Conservation (phyloP, 345 rosid species). For the Eucalyptus albens region DNA sequence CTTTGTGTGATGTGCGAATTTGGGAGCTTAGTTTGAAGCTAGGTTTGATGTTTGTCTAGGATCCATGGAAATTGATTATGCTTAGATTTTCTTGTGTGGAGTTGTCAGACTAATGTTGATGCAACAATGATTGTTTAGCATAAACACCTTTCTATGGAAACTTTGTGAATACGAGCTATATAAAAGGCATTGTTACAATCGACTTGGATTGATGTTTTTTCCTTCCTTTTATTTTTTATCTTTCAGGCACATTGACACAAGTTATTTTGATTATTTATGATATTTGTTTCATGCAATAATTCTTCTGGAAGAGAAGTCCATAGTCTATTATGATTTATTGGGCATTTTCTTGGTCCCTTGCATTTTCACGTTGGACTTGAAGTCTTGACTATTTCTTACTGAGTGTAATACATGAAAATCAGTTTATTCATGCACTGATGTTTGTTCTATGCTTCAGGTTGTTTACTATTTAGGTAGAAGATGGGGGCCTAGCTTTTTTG, state of each 20-base stretch:
- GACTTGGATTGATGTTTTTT: neutral
- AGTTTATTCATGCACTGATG: neutral
- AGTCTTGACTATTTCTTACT: neutral
- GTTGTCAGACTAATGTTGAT: neutral
- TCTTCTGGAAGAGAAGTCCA: neutral
- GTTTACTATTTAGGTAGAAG: conserved; percentile 67
- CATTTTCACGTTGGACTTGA: neutral
- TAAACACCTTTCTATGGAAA: neutral
- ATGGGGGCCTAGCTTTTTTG: conserved; percentile 85
- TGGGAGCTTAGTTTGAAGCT: no score
- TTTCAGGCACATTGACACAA: neutral
- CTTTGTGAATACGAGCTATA: neutral
- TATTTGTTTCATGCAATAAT: neutral
- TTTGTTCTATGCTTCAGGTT: conserved; percentile 39
- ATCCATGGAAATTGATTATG: neutral
- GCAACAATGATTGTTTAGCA: neutral
- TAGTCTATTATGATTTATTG: neutral
- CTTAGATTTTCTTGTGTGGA: neutral
- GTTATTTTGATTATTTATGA: neutral
- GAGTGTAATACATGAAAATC: neutral
- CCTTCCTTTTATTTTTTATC: neutral
- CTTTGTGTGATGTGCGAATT: no score
- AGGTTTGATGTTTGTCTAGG: no score
- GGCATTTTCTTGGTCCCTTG: no score
- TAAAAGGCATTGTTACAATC: neutral